phyloP scores from a whole-genome alignment of 495 filamentous ascomycete species.

The Chaetomium tenue region DNA sequence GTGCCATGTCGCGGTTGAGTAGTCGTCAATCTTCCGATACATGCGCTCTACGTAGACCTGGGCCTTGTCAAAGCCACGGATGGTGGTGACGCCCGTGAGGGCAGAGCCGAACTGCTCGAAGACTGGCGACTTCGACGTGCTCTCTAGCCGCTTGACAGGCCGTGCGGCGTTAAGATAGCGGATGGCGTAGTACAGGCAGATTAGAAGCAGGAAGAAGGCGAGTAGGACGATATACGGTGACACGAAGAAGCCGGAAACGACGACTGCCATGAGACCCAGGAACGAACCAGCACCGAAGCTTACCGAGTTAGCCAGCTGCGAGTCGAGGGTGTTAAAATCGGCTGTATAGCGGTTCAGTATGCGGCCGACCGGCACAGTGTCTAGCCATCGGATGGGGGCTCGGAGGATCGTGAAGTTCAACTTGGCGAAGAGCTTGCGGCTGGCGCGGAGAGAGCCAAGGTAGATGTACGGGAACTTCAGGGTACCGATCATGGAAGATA shows the following conservation, averaged over 20 bases:
- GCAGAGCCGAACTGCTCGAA: constrained; percentile 74
- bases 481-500: constrained; percentile 56
- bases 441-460: constrained; percentile 59
- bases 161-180: constrained; percentile 67
- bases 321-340: constrained; percentile 72
- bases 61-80: constrained; percentile 68
- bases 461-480: constrained; percentile 59
- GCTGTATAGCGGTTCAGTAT: constrained; percentile 78
- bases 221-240: constrained; percentile 62
- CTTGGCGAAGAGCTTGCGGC: constrained; percentile 61
- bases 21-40: constrained; percentile 64
- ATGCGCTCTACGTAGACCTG: constrained; percentile 64
- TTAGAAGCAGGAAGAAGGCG: constrained; percentile 50
- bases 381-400: constrained; percentile 72
- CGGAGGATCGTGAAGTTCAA: constrained; percentile 65
- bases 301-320: constrained; percentile 59
- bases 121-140: constrained; percentile 68
- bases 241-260: constrained; percentile 60
- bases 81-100: constrained; percentile 69
- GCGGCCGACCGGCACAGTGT: constrained; percentile 75
- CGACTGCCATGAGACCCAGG: constrained; percentile 56
- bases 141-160: constrained; percentile 74
- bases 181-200: constrained; percentile 57
- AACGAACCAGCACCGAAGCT: constrained; percentile 53
- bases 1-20: constrained; percentile 61